Evolutionary conservation across 2,329 filamentous ascomycete species (phyloP), one percentile per base, ranked within the genome.

Genomic region (Monilinia vaccinii-corymbosi): DNA sequence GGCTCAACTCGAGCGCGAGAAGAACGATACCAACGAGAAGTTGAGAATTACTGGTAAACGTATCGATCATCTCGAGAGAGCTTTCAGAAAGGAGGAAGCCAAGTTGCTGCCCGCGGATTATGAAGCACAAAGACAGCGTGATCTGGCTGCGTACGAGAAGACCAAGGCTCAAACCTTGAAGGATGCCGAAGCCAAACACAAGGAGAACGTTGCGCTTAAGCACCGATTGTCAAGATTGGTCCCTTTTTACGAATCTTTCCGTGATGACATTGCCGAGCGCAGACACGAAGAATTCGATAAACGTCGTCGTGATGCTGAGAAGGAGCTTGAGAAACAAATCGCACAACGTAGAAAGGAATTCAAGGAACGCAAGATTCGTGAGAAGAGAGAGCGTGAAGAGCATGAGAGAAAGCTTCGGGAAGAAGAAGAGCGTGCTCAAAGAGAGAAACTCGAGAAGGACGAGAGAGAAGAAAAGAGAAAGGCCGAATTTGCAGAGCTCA

Each of bases 241-340:
- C 65, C 82, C 86, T n/a, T 75, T 81, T 58, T 99, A 96, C 76
- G 91, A 94, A 73, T 77, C 78, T 11, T 97, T 96, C 83, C 86
- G 89, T 71, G 80, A 86, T 66, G 85, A 86, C 51, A 84, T 99
- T 58, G 89, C 89, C 63, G 87, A 94, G 74, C 87, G 91, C 71
- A 89, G 93, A 68, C 90, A 91, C 71, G 89, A 96, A 69, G 91
- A 97, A 75, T 99, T 97, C 68, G 94, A 97, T 81, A 93, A 89
- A 79, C 89, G 92, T 65, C 89, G 89, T 72, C 91, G 88, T 74
- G 87, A 90, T 70, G 94, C 94, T 36, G 91, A 97, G 79, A 86
- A 88, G 65, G 94, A 99, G 73, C 83, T 97, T 61, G 89, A 97
- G 79, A 88, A 88, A 75, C 91, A 95, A 78, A 96, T 97, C 75